A percentile compares a stretch with the other conserved stretches of the same genome.
phyloP scores from a whole-genome alignment of 176 grass and related monocot genomes.

The Eragrostis curvula region DNA sequence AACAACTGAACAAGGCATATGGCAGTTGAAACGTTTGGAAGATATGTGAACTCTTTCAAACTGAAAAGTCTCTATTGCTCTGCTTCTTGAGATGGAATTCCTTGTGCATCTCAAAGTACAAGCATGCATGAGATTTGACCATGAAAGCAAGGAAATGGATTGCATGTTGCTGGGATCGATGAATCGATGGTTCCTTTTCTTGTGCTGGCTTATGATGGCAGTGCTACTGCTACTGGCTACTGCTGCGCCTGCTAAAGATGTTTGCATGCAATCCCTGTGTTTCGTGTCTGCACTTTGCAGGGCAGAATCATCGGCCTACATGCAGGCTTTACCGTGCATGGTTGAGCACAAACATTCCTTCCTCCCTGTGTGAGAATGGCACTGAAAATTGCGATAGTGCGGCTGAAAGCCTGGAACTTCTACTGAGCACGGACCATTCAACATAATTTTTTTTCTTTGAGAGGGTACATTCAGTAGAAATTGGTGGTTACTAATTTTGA shows the following conservation, averaged over 20 bases:
- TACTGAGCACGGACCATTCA: no score
- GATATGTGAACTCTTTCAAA: conserved; percentile 1
- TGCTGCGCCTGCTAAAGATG: conserved; percentile 35
- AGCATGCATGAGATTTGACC: conserved; percentile 15
- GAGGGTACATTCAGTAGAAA: no score
- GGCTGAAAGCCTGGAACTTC: neutral
- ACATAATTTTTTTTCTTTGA: neutral
- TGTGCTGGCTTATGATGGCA: conserved; percentile 37
- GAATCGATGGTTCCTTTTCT: conserved; percentile 38
- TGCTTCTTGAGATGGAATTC: neutral
- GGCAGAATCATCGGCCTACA: conserved; percentile 38
- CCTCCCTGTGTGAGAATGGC: conserved; percentile 9
- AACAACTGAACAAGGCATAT: neutral
- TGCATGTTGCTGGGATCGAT: conserved; percentile 29
- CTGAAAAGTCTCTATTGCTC: neutral
- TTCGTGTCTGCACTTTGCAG: conserved; percentile 45
- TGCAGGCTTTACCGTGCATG: conserved; percentile 30
- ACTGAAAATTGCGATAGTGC: neutral
- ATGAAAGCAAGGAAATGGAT: conserved; percentile 23
- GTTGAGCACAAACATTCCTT: conserved; percentile 2
- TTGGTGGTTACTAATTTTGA: neutral
- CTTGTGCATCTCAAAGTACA: conserved; percentile 22
- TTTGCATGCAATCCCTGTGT: conserved; percentile 26
- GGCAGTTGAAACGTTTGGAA: neutral
- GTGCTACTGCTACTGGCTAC: neutral